Conservation (phyloP, 805 yeast species). For the Komagataella pastoris region DNA sequence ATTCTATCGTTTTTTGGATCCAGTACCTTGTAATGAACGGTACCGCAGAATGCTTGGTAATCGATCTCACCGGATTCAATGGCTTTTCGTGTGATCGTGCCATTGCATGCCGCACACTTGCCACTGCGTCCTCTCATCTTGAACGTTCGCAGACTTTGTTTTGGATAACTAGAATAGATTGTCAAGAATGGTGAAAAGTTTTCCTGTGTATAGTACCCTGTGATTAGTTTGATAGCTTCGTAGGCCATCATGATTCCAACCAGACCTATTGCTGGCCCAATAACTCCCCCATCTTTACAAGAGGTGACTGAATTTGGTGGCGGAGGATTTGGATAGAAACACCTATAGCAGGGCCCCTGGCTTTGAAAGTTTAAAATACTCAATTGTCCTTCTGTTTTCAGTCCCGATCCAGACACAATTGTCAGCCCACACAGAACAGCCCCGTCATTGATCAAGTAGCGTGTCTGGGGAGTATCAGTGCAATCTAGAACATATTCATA, state of each 20-base stretch:
- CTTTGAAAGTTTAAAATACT: conserved; percentile 54
- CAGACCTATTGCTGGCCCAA: conserved; percentile 93
- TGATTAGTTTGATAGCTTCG: conserved; percentile 67
- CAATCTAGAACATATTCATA: conserved; percentile 84
- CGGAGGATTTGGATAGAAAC: conserved; percentile 87
- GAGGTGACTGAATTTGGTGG: conserved; percentile 69
- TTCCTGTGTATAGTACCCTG: conserved; percentile 35
- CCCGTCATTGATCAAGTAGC: conserved; percentile 81
- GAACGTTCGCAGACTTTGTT: conserved; percentile 55
- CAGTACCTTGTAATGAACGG: conserved; percentile 30
- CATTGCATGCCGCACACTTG: conserved; percentile 49
- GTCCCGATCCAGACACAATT: conserved; percentile 83
- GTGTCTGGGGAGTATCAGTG: conserved; percentile 81
- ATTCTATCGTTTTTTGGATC: conserved; percentile 29
- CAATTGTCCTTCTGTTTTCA: conserved; percentile 85
- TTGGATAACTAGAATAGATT: conserved; percentile 54
- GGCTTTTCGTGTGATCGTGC: conserved; percentile 30
- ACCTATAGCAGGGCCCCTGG: conserved; percentile 85
- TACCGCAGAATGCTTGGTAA: conserved; percentile 71
- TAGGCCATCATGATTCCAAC: conserved; percentile 84
- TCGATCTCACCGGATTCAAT: conserved; percentile 38
- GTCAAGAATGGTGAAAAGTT: conserved; percentile 58
- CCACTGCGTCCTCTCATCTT: conserved; percentile 61
- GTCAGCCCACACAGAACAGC: conserved; percentile 58
- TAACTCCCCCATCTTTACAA: conserved; percentile 87